Evolutionary conservation across 176 grass and related monocot species (phyloP).

Genomic region (Zizania latifolia): DNA sequence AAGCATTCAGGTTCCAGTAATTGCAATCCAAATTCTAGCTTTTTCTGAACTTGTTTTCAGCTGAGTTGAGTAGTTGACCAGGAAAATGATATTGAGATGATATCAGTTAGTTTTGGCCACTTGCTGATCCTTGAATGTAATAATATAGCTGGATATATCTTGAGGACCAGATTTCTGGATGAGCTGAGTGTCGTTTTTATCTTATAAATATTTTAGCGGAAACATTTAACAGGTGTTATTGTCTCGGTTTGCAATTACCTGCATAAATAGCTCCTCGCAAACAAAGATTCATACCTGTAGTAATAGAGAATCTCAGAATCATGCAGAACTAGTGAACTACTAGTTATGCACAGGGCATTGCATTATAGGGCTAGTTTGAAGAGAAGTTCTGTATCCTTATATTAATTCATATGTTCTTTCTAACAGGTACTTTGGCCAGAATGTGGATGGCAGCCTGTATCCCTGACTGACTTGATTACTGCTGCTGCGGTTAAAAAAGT

Average conservation of each 20-base stretch:
- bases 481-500: conserved; percentile 63
- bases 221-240: background rate
- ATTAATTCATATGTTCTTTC: conserved; percentile 19
- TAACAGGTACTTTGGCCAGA: conserved; percentile 79
- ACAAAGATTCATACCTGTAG: background rate
- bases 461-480: conserved; percentile 72
- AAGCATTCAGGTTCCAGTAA: background rate
- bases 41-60: background rate
- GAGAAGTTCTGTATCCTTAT: background rate
- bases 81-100: background rate
- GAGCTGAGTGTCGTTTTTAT: background rate
- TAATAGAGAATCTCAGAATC: background rate
- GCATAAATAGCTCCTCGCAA: background rate
- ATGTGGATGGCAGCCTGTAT: conserved; percentile 80
- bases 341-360: background rate
- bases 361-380: background rate
- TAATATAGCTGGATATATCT: background rate
- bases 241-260: background rate
- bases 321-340: no score
- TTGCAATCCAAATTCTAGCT: background rate
- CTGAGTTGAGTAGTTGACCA: background rate
- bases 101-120: background rate
- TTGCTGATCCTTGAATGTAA: conserved; percentile 5
- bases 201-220: background rate
- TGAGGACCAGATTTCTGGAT: background rate